These are phyloP conservation scores for Fusarium drepaniforme DNA, from an alignment of 2,329 filamentous ascomycete genomes.

Conservation along the genomic window DNA sequence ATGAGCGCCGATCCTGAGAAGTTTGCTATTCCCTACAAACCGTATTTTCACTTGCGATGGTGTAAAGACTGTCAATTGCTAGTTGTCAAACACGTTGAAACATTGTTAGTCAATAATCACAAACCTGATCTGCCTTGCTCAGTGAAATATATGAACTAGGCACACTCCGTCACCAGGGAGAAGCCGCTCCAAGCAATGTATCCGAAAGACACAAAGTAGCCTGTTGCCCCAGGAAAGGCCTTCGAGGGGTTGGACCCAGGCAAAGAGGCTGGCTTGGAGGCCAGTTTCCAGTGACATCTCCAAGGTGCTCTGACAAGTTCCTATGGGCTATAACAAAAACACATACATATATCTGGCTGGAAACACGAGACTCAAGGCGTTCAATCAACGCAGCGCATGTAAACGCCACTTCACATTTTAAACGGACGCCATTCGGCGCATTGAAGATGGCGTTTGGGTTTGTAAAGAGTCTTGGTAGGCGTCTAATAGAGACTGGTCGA, in stretches of 20 bases:
- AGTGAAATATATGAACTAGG: constrained; percentile 83
- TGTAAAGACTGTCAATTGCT: constrained; percentile 14
- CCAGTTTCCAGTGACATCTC: constrained; percentile 69
- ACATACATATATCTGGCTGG: constrained; percentile 67
- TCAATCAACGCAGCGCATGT: constrained; percentile 87
- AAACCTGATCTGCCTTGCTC: constrained; percentile 69
- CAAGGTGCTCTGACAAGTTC: constrained; percentile 48
- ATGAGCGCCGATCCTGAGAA: neutral
- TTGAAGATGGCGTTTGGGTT: constrained; percentile 84
- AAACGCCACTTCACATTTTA: constrained; percentile 79
- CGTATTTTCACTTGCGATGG: constrained; percentile 17
- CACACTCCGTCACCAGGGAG: constrained; percentile 83
- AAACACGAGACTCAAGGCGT: constrained; percentile 85
- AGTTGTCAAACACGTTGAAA: neutral
- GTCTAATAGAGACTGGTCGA: constrained; percentile 84
- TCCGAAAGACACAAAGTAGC: constrained; percentile 94
- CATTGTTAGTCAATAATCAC: neutral
- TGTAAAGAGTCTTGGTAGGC: constrained; percentile 80
- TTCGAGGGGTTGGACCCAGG: constrained; percentile 79
- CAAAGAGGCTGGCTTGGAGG: constrained; percentile 80
- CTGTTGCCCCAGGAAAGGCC: constrained; percentile 71
- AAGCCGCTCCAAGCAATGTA: constrained; percentile 85
- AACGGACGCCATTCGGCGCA: constrained; percentile 78
- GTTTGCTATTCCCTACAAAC: neutral
- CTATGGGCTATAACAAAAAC: constrained; percentile 70